phyloP scores from a whole-genome alignment of 1,139 yeast genomes.

The Pneumocystis canis region DNA sequence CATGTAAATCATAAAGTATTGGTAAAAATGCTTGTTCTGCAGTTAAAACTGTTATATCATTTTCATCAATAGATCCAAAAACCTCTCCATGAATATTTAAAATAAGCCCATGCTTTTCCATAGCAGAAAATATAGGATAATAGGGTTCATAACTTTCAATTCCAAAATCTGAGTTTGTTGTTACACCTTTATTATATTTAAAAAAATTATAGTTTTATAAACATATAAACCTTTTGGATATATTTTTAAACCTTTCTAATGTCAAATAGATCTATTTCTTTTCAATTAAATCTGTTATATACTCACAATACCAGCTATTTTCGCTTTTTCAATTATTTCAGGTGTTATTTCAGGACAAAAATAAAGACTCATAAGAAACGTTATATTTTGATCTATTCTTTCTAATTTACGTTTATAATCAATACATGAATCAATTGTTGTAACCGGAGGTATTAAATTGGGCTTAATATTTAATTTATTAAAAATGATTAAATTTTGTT shows the following conservation, averaged over 20 bases:
- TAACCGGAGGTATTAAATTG: constrained; percentile 80
- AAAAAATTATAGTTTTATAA: constrained; percentile 63
- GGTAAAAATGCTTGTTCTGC: constrained; percentile 92
- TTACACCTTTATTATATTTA: constrained; percentile 71
- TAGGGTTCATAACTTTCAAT: constrained; percentile 80
- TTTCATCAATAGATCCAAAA: constrained; percentile 40
- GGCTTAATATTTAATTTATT: constrained; percentile 30
- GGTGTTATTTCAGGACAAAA: constrained; percentile 69
- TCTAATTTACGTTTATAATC: constrained; percentile 54
- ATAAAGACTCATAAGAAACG: constrained; percentile 82
- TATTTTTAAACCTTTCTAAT: not conserved
- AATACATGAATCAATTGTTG: constrained; percentile 59
- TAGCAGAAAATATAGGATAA: constrained; percentile 76
- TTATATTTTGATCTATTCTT: constrained; percentile 63
- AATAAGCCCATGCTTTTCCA: constrained; percentile 64
- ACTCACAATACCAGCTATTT: constrained; percentile 51
- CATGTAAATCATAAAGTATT: constrained; percentile 64
- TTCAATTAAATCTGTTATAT: constrained; percentile 20
- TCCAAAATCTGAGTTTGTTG: constrained; percentile 86
- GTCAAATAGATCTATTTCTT: not conserved
- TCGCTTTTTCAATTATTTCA: constrained; percentile 66
- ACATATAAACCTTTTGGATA: not conserved
- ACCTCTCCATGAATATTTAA: constrained; percentile 91
- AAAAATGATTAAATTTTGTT: not conserved
- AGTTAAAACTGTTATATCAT: constrained; percentile 68